Evolutionary conservation across 805 yeast species (phyloP), one percentile per base, ranked within the genome.

Genomic region (Candida glaebosa): DNA sequence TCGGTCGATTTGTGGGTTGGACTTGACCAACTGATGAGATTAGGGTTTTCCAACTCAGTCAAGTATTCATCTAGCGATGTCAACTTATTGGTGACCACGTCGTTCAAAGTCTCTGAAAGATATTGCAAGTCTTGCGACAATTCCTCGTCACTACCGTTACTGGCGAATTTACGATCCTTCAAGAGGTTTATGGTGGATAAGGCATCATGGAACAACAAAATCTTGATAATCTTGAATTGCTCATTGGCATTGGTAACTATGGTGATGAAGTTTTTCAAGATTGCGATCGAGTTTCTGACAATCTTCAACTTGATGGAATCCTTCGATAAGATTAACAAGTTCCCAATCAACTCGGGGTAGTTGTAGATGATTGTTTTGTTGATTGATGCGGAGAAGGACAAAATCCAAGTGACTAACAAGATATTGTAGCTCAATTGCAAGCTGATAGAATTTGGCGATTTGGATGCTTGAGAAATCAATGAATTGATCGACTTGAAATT

Each of bases 1-100:
- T 87, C 88, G 39, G 78, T 80, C 38, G 87, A 85, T 54, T 81
- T 79, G 66, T 93, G 99, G 17, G 96, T 89, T 40, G 99, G 98
- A 2, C 95, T 83, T 2, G 73, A 56, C 69, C 69, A 69, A 84
- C 96, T 87, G 48, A 79, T 77, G 56, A 93, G 76, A 44, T 77
- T 74, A 45, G 86, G 85, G 43, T 90, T 80, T 46, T 81, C 82
- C 47, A 93, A 75, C 65, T 93, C 98, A 37, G 87, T 80, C 53
- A 78, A 71, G 61, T 91, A 93, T 61, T 90, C 96, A 57, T 93
- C 98, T 61, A 91, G 87, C 1, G 96, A 88, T 3, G 97, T 84
- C 69, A 93, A 77, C 50, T 78, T 80, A 39, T 58, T 60, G 37
- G 82, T 77, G 46, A 84, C 89, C 37, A 87, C 83, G 20, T 80